A percentile compares a stretch with the other conserved stretches of the same genome.
These are phyloP conservation scores for Trichoderma sp. DNA, from an alignment of 2,329 filamentous ascomycete genomes.

Conservation along the genomic window DNA sequence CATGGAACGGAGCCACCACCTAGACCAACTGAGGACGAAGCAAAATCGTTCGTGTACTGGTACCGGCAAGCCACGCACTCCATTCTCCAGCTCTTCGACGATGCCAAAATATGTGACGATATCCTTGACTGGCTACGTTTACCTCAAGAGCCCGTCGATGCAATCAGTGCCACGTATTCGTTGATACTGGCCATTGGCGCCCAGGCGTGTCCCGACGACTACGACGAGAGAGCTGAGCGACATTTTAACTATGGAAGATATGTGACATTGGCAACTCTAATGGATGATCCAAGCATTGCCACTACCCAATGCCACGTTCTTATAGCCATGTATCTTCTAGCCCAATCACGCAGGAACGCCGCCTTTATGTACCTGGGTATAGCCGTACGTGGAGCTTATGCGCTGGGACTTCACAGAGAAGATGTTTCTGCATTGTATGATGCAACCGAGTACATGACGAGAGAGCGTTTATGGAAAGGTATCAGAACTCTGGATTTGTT, in stretches of 20 bases:
- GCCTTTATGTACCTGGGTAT: conserved; percentile 6
- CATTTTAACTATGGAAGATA: conserved; percentile 4
- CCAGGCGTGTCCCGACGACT: neutral
- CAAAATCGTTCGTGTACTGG: neutral
- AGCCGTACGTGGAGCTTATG: neutral
- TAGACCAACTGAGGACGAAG: neutral
- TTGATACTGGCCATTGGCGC: conserved; percentile 1
- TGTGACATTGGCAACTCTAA: neutral
- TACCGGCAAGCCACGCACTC: neutral
- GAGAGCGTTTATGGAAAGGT: neutral
- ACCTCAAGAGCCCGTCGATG: neutral
- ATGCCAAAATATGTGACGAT: neutral
- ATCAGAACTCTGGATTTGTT: neutral
- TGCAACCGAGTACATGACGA: neutral
- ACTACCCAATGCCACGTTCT: neutral
- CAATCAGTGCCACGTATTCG: neutral
- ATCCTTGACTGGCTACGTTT: neutral
- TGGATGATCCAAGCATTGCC: conserved; percentile 4
- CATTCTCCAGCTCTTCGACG: neutral
- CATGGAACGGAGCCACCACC: neutral
- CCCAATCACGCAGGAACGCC: neutral
- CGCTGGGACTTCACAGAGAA: neutral
- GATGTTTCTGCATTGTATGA: neutral
- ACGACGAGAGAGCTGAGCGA: neutral
- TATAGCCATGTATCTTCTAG: neutral